Percentiles rank a stretch among this genome's conserved stretches.
Conservation (phyloP, 2,329 filamentous ascomycete genomes). For the Neofusicoccum cordaticola region DNA sequence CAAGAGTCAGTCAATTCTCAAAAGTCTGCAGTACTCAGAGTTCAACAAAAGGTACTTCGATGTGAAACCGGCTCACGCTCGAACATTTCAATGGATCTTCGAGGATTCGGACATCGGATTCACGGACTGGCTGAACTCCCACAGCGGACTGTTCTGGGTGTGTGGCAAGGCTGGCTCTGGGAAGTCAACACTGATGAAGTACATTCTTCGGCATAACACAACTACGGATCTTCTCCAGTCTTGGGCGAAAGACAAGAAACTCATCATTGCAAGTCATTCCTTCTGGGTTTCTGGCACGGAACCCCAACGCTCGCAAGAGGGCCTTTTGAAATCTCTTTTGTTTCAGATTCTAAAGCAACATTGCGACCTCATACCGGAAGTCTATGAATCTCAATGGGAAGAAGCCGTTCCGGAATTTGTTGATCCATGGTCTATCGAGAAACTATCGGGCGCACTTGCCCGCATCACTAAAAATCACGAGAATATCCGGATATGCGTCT, state of each 20-base stretch:
- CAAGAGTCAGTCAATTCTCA: no score
- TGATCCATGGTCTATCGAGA: no score
- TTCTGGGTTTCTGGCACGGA: neutral
- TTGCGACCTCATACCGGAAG: no score
- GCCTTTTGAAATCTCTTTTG: neutral
- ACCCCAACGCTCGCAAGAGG: neutral
- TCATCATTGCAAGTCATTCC: neutral
- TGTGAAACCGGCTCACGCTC: neutral
- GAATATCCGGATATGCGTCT: conserved; percentile 9
- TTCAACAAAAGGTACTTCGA: no score
- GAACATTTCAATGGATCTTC: neutral
- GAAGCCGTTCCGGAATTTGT: neutral
- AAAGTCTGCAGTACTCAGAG: no score
- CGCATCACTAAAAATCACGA: no score
- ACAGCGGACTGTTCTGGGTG: neutral
- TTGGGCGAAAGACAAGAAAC: neutral
- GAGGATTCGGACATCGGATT: neutral
- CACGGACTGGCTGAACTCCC: neutral
- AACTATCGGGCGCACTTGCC: no score
- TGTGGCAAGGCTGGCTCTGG: neutral
- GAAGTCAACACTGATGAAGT: neutral
- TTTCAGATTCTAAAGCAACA: neutral
- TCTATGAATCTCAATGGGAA: neutral
- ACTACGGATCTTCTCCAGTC: conserved; percentile 20
- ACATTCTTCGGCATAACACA: neutral